Evolutionary conservation across 1,284 basidiomycete species (phyloP), one percentile per base, ranked within the genome.

Genomic region (Athelia psychrophila): DNA sequence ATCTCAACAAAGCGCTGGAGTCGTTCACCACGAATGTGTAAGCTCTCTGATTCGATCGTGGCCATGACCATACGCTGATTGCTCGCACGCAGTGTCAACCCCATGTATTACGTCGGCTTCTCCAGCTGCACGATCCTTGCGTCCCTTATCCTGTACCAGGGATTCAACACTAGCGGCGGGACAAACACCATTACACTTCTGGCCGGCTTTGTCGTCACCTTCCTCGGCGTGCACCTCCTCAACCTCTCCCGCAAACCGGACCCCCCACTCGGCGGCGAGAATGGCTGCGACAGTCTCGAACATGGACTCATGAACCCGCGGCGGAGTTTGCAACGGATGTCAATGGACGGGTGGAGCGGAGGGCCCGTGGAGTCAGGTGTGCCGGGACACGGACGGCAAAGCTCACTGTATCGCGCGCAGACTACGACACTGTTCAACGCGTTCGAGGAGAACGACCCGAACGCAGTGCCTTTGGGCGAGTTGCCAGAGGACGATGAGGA

Each of bases 101-200:
- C 97, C 0, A 91, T 97, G 78, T 99, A 99, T 75, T 98, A 96
- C 65, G 96, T 98, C 69, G 90, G 93, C 69, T 99, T 99, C 75
- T 95, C 95, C n/a, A 93, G 93, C 2, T 90, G 90, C 12, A 98
- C 96, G 24, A 92, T 98, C 63, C 78, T 96, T 49, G 95, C 96
- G 0, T 98, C 95, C 49, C 84, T 98, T 57, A 94, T 98, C 59
- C 83, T 98, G 55, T 98, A 98, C 80, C 91, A 93, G 75, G 96
- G 96, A 1, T 92, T 99, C 78, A 95, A 98, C 74, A 98, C 94
- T 2, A 83, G 86, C 18, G 86, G 86, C 55, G 86, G 84, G 3
- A 81, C 83, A 33, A 91, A 93, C 69, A 91, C 91, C 27, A 65
- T 94, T 44, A 95, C 93, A 2, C 83, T 97, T 38, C 75, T 97